phyloP scores from a whole-genome alignment of 495 filamentous ascomycete genomes.

The Neurospora sp. region DNA sequence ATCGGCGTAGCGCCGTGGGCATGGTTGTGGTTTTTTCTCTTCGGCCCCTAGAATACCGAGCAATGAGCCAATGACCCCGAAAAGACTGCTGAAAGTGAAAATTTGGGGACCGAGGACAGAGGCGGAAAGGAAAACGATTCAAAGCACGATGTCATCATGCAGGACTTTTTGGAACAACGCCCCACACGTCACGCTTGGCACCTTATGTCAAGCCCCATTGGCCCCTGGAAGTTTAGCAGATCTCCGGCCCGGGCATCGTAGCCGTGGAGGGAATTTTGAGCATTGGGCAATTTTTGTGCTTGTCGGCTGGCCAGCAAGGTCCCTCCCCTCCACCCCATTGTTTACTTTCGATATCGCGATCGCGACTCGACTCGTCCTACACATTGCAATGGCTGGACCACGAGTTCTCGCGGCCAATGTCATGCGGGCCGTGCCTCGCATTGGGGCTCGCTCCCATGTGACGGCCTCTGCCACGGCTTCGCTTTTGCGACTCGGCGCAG shows the following conservation, averaged over 20 bases:
- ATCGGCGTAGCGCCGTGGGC: not conserved
- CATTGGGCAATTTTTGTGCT: not conserved
- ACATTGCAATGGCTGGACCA: constrained; percentile 9
- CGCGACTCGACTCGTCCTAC: not conserved
- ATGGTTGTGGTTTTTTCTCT: not conserved
- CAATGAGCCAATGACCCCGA: not conserved
- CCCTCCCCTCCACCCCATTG: not conserved
- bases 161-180: not conserved
- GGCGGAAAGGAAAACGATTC: not conserved
- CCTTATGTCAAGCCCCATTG: not conserved
- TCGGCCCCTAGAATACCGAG: not conserved
- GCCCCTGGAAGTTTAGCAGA: not conserved
- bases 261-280: not conserved
- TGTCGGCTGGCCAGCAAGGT: not conserved
- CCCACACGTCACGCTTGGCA: not conserved
- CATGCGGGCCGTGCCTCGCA: not conserved
- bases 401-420: constrained; percentile 6
- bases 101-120: not conserved
- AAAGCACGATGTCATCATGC: constrained; percentile 18
- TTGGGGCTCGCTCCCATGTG: not conserved
- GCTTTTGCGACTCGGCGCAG: not conserved
- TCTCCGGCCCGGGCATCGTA: not conserved
- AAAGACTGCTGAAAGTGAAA: constrained; percentile 4
- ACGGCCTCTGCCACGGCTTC: not conserved
- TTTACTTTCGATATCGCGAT: not conserved